Evolutionary conservation across 192 early-diverging fungal genomes (phyloP).

Genomic region (Irineochytrium annulatum): DNA sequence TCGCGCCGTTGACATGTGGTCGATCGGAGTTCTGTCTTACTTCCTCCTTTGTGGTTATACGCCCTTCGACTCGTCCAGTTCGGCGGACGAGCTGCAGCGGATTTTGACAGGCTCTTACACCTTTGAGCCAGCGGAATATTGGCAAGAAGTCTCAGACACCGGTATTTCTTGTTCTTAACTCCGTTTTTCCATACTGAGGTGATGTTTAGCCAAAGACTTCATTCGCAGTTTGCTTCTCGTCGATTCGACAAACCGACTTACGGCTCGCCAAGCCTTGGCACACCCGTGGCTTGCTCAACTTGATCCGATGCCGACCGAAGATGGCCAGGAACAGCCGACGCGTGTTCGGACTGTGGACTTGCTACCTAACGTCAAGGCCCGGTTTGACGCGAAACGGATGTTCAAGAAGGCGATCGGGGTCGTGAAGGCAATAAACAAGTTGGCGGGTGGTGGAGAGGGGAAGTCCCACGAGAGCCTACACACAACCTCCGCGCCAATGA

Average conservation of each 20-base stretch:
- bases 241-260: constrained; percentile 69
- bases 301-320: constrained; percentile 8
- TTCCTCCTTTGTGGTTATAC: constrained; percentile 63
- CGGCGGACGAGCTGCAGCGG: constrained; percentile 42
- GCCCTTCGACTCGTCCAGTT: constrained; percentile 47
- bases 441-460: background rate
- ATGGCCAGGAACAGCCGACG: constrained; percentile 6
- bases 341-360: constrained; percentile 70
- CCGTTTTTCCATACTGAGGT: background rate
- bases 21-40: constrained; percentile 82
- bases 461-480: background rate
- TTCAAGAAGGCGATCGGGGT: constrained; percentile 62
- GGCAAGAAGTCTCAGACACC: constrained; percentile 67
- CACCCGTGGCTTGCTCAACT: constrained; percentile 75
- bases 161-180: constrained; percentile 14
- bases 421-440: constrained; percentile 56
- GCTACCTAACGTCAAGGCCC: constrained; percentile 73
- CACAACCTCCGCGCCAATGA: background rate
- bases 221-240: constrained; percentile 62
- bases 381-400: constrained; percentile 61
- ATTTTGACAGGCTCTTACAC: constrained; percentile 41
- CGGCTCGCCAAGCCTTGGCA: constrained; percentile 72
- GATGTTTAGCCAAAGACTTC: constrained; percentile 68
- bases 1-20: constrained; percentile 81
- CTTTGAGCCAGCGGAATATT: constrained; percentile 50